A percentile compares a stretch with the other conserved stretches of the same genome.
phyloP scores from a whole-genome alignment of 768 basidiomycete species.

The Chalciporus pseudorubinellus region DNA sequence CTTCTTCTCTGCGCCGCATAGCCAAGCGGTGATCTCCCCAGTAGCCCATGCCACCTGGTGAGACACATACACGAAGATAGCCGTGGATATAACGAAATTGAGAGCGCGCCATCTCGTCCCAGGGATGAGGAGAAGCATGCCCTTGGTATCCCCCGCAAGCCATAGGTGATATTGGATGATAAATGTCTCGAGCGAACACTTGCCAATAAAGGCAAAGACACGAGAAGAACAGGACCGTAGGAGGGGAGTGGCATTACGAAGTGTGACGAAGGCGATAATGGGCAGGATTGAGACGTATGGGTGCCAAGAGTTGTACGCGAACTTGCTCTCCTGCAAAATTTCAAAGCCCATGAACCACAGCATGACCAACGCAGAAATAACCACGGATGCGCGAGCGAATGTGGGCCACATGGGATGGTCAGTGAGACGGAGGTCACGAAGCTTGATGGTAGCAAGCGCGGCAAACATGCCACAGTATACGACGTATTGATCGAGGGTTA shows the following conservation, averaged over 20 bases:
- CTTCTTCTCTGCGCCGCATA: constrained; percentile 42
- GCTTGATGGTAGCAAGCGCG: constrained; percentile 70
- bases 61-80: constrained; percentile 78
- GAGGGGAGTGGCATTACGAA: constrained; percentile 73
- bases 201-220: constrained; percentile 78
- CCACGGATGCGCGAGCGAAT: constrained; percentile 46
- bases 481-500: constrained; percentile 85
- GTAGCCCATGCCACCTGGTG: constrained; percentile 77
- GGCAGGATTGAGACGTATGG: constrained; percentile 80
- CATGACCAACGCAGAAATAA: constrained; percentile 50
- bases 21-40: constrained; percentile 60
- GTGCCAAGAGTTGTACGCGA: constrained; percentile 83
- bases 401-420: constrained; percentile 68
- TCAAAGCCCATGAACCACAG: constrained; percentile 86
- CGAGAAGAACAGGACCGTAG: constrained; percentile 69
- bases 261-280: constrained; percentile 66
- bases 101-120: constrained; percentile 69
- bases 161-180: constrained; percentile 88
- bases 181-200: constrained; percentile 88
- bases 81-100: constrained; percentile 74
- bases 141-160: constrained; percentile 82
- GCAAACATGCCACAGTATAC: constrained; percentile 85
- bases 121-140: constrained; percentile 75
- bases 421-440: constrained; percentile 66
- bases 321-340: constrained; percentile 72